Conservation (phyloP, 164 flowering plant species). For the Nelumbo lutea region DNA sequence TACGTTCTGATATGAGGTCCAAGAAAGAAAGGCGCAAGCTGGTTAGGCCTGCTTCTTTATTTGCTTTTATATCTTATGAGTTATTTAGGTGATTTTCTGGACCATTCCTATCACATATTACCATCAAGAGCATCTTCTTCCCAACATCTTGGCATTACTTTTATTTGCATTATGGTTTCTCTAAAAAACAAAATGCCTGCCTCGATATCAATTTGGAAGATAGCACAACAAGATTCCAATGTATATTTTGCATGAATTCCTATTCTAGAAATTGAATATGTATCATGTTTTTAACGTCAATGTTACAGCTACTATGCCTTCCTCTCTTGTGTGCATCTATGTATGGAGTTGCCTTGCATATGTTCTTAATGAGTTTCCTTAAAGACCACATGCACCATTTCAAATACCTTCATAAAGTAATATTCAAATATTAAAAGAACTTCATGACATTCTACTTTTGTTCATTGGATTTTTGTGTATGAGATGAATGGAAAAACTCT, state of each 20-base stretch:
- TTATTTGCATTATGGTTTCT: background rate
- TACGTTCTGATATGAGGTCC: constrained; percentile 59
- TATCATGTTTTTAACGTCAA: background rate
- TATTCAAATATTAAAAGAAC: too few relatives aligned
- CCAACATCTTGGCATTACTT: background rate
- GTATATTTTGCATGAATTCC: background rate
- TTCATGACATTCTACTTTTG: too few relatives aligned
- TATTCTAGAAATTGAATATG: background rate
- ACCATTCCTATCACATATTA: background rate
- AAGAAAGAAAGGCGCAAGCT: constrained; percentile 90
- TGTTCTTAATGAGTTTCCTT: too few relatives aligned
- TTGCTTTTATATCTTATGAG: background rate
- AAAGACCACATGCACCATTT: too few relatives aligned
- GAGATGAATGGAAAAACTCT: too few relatives aligned
- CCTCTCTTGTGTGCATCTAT: too few relatives aligned
- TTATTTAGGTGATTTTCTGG: background rate
- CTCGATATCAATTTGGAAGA: background rate
- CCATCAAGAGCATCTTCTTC: too few relatives aligned
- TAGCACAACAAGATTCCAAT: background rate
- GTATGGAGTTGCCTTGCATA: too few relatives aligned
- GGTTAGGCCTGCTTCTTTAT: constrained; percentile 53
- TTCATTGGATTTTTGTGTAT: too few relatives aligned
- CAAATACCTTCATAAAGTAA: too few relatives aligned
- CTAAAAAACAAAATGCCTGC: background rate
- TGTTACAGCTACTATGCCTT: too few relatives aligned